Evolutionary conservation across 228 moss, liverwort and hornwort species (phyloP), one percentile per base, ranked within the genome.

Genomic region (Sphagnum fallax): DNA sequence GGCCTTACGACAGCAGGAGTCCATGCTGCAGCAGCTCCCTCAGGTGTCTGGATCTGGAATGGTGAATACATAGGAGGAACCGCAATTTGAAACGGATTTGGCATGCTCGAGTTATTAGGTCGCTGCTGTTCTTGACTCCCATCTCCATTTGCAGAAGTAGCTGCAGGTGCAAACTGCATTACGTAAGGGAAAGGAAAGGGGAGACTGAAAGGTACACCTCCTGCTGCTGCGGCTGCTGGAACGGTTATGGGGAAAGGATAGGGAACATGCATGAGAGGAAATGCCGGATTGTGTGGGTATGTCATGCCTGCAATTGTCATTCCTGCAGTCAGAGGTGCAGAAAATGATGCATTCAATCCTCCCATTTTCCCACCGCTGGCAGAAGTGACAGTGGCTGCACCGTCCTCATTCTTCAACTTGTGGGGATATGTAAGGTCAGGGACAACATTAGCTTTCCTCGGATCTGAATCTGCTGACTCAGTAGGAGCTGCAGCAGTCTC

Each of bases 131-230:
- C 80, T 16, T 52, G 75, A 18, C 68, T 78, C 5, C 76, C 83
- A 51, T 87, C 83, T 7, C 77, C 71, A 2, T 32, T 32, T 50
- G 60, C 73, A 32, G 32, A 32, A 5, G 76, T 68, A 8, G 82
- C 74, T 75, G 79, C 70, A 5, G 86, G 80, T 6, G 86, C 74
- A 52, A 88, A 84, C 62, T 84, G 91, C 88, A 86, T 88, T 69
- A 87, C 66, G 10, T 84, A 88, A 53, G 88, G 88, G n/a, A 84
- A 91, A 0, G 88, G 86, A 57, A 86, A 91, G 1, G 91, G 86
- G 65, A 91, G 65, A 51, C 68, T 77, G 70, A 80, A 91, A 4
- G 88, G 78, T 53, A 84, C 68, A 6, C 79, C 79, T 52, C 80
- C 85, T 4, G 80, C 73, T 50, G 64, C 74, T 47, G 71, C 77